phyloP scores from a whole-genome alignment of 2,329 filamentous ascomycete genomes.

The Chaetomium sp. region DNA sequence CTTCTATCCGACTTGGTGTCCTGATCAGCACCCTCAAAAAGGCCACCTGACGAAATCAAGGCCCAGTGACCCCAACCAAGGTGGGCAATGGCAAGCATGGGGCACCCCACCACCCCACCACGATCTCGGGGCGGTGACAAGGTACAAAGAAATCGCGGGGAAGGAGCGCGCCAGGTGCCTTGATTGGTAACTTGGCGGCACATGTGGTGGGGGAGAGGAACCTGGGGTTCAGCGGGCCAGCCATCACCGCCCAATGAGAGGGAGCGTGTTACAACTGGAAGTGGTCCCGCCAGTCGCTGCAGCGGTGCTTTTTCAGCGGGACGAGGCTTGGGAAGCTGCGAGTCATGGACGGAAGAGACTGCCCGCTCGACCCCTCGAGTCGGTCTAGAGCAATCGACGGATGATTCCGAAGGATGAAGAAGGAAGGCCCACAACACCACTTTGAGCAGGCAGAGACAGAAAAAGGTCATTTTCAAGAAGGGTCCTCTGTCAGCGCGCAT shows the following conservation, averaged over 20 bases:
- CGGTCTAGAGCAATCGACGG: too few relatives aligned
- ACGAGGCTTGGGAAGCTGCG: background rate
- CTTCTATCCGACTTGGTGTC: background rate
- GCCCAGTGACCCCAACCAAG: slow-evolving; percentile 8
- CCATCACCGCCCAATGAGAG: background rate
- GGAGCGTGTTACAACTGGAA: too few relatives aligned
- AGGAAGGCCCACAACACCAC: too few relatives aligned
- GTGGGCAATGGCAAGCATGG: slow-evolving; percentile 12
- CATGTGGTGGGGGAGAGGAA: background rate
- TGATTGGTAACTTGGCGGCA: background rate
- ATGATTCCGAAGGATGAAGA: too few relatives aligned
- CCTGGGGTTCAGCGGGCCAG: slow-evolving; percentile 8
- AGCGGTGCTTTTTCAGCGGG: background rate
- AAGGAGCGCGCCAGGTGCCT: background rate
- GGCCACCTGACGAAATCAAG: slow-evolving; percentile 24
- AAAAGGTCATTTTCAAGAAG: too few relatives aligned
- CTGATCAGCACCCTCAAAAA: background rate
- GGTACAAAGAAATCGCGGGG: slow-evolving; percentile 25
- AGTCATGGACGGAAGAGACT: background rate
- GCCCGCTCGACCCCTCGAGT: too few relatives aligned
- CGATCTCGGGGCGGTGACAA: slow-evolving; percentile 5
- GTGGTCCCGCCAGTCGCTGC: background rate
- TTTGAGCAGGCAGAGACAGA: too few relatives aligned
- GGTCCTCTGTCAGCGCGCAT: too few relatives aligned
- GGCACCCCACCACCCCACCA: slow-evolving; percentile 20